phyloP scores from a whole-genome alignment of 2,329 filamentous ascomycete genomes.

The Venturia carpophila region DNA sequence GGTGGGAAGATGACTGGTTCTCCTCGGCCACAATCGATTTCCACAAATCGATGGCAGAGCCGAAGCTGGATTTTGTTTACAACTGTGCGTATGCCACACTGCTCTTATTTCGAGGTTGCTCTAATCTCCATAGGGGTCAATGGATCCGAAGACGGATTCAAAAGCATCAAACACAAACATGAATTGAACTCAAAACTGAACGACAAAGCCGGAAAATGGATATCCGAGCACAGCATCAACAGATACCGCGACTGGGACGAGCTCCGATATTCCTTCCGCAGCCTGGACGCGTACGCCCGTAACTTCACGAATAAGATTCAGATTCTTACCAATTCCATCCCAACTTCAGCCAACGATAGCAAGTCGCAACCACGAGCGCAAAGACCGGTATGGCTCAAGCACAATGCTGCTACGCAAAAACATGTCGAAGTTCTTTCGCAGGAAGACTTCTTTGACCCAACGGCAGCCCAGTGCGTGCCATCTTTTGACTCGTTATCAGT shows the following conservation, averaged over 20 bases:
- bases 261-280: constrained; percentile 38
- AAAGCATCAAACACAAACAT: constrained; percentile 31
- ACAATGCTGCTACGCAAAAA: constrained; percentile 25
- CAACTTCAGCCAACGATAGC: constrained; percentile 19
- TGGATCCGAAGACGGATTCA: constrained; percentile 35
- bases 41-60: constrained; percentile 26
- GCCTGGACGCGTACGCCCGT: constrained; percentile 35
- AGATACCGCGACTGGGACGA: constrained; percentile 41
- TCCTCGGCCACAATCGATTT: constrained; percentile 29
- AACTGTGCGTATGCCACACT: constrained; percentile 25
- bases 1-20: constrained; percentile 39
- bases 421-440: constrained; percentile 34
- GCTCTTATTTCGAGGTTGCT: background rate
- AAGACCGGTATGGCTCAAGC: constrained; percentile 33
- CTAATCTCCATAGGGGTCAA: constrained; percentile 33
- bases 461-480: constrained; percentile 34
- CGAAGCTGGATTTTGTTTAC: constrained; percentile 40
- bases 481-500: constrained; percentile 40
- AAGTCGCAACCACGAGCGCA: constrained; percentile 27
- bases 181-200: constrained; percentile 37
- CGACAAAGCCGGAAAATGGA: constrained; percentile 35
- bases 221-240: constrained; percentile 36
- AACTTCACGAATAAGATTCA: constrained; percentile 38
- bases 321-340: constrained; percentile 37
- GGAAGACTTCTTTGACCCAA: constrained; percentile 37